phyloP scores from a whole-genome alignment of 2,329 filamentous ascomycete species.

The Podosphaera fusca region DNA sequence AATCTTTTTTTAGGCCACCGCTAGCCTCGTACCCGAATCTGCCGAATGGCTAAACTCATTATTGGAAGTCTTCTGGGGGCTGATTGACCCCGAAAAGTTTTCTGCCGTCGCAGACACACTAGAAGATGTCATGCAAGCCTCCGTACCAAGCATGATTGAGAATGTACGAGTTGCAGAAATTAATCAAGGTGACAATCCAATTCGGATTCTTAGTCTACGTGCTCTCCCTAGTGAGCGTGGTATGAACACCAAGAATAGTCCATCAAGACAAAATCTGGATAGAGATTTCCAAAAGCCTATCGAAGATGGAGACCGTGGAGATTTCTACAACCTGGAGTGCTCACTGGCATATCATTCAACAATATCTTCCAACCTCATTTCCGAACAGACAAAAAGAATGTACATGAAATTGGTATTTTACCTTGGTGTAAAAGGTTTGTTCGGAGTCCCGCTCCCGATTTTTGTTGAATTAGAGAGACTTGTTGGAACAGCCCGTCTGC shows the following conservation, averaged over 20 bases:
- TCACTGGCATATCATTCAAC: conserved; percentile 80
- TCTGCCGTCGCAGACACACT: conserved; percentile 70
- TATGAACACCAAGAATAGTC: conserved; percentile 57
- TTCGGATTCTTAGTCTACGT: conserved; percentile 69
- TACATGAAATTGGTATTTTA: conserved; percentile 94
- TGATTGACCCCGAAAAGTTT: conserved; percentile 93
- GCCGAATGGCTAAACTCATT: conserved; percentile 94
- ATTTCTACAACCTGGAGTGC: conserved; percentile 81
- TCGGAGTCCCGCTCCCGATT: conserved; percentile 12
- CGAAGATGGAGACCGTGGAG: conserved; percentile 72
- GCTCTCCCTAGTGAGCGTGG: conserved; percentile 68
- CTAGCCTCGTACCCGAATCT: conserved; percentile 77
- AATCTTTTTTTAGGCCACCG: conserved; percentile 32
- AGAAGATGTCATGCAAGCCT: conserved; percentile 92
- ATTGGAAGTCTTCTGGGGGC: conserved; percentile 62
- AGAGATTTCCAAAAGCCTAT: conserved; percentile 75
- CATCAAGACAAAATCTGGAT: conserved; percentile 52
- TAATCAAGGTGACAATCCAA: conserved; percentile 73
- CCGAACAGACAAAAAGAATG: conserved; percentile 79
- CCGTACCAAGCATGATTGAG: conserved; percentile 73
- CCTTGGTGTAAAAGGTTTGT: conserved; percentile 31
- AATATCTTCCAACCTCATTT: conserved; percentile 44
- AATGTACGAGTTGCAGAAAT: conserved; percentile 91
- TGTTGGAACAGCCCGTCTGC: conserved; percentile 67
- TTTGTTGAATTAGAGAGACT: conserved; percentile 67